Evolutionary conservation across 805 yeast species (phyloP), one percentile per base, ranked within the genome.

Genomic region (Starmerella geochares): DNA sequence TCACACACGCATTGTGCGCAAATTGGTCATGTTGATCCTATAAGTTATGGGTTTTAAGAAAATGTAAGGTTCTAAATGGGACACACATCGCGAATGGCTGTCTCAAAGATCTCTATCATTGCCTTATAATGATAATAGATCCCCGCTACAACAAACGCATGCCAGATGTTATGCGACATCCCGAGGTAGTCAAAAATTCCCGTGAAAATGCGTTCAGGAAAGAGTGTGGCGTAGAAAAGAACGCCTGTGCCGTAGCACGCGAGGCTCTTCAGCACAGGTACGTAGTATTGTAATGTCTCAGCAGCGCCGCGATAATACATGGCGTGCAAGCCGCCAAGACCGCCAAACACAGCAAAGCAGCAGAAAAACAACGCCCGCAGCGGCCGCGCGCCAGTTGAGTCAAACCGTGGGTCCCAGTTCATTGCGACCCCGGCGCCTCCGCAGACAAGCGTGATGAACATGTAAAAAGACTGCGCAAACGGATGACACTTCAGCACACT

Each of bases 131-230:
- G 97, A 28, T 94, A 94, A 37, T 83, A 65, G n/a, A 86, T 79
- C 2, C 98, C 98, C 23, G 83, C 72, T 16, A 92, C 75, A 27
- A 92, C 98, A 62, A 83, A 86, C 11, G 86, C 64, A 67, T 90
- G 98, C 98, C 98, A 90, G 27, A 90, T 71, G 60, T 87, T 88
- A 65, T 90, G 98, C 32, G 95, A 85, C 96, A 87, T 90, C 83
- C 90, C 71, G 50, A 69, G 57, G 56, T 65, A 66, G 56, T 68
- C 70, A 53, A 68, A 62, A 37, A 66, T 49, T 8, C 68, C 69
- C 6, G 66, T 67, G 40, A 57, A 61, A 57, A 85, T 85, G 57
- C 92, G 76, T 67, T 90, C 98, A 1, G 97, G 97, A 35, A 88
- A 77, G 47, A 88, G 73, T 9, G 84, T 77, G 5, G 94, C 95